A percentile compares a stretch with the other conserved stretches of the same genome.
Conservation (phyloP, 305 asterid genomes). For the Fraxinus ornus region DNA sequence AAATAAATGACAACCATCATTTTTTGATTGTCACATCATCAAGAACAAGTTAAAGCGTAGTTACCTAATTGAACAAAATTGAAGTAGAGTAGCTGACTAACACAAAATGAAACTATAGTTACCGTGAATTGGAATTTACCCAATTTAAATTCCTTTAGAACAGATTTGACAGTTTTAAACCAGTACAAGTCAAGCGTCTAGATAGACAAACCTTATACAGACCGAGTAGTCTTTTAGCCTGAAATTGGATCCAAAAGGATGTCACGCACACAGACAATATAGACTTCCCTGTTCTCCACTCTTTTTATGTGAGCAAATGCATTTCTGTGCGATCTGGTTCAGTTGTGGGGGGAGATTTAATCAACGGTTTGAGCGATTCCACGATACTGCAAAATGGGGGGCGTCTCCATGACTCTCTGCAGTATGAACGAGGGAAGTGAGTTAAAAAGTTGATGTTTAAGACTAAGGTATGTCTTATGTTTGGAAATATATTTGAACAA, state of each 20-base stretch:
- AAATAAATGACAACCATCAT: neutral
- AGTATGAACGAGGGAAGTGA: slow-evolving; percentile 21
- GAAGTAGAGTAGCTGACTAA: neutral
- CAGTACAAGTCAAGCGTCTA: slow-evolving; percentile 8
- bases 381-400: slow-evolving; percentile 75
- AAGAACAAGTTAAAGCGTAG: neutral
- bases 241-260: slow-evolving; percentile 29
- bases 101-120: neutral
- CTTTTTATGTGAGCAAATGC: slow-evolving; percentile 43
- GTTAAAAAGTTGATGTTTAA: slow-evolving; percentile 8
- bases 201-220: slow-evolving; percentile 48
- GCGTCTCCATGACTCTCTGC: slow-evolving; percentile 88
- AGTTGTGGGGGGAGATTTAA: slow-evolving; percentile 43
- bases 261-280: slow-evolving; percentile 24
- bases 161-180: neutral
- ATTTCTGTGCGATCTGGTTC: slow-evolving; percentile 47
- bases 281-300: slow-evolving; percentile 28
- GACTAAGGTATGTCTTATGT: slow-evolving; percentile 11
- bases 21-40: neutral
- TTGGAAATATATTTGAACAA: neutral
- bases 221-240: slow-evolving; percentile 29
- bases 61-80: neutral
- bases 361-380: slow-evolving; percentile 68
- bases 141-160: neutral
- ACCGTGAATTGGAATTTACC: neutral